Evolutionary conservation across 192 early-diverging fungal species (phyloP), one percentile per base, ranked within the genome.

Genomic region (Coemansia umbellata): DNA sequence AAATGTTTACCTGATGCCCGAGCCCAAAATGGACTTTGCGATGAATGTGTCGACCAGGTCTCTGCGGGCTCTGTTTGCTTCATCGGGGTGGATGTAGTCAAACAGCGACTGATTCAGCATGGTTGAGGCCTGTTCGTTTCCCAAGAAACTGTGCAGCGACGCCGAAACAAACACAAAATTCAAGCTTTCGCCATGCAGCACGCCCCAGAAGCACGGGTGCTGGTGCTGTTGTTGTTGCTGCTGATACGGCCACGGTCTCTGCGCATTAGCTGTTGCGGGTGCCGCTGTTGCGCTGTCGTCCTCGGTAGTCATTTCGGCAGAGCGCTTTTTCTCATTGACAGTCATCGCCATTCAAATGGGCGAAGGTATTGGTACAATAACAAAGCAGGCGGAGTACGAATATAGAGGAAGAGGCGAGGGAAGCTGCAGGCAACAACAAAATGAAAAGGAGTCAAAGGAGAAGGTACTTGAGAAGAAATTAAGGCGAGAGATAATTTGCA

Each of bases 61-160:
- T 30, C 53, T 53, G 37, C 78, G 71, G 22, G 78, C 78, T 32
- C 50, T 55, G 49, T 45, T 51, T 18, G 53, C 67, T 45, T 79
- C 78, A 1, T 79, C 78, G 2, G 78, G 78, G 40, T 79, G 78
- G 18, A 79, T 74, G 26, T 62, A 70, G 53, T 79, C 71, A 28
- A 74, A 74, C 26, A 79, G 60, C 50, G 78, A 74, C 51, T 55
- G 55, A 47, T 55, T 53, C 7, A 60, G 39, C 48, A 74, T 39
- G 6, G 55, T 37, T 2, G 62, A 21, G 13, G 67, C 43, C 18
- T 50, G 61, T 4, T 70, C 59, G 32, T 41, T 28, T 33, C 74
- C 63, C 40, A 77, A 43, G 37, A 66, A 70, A 31, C 14, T 35
- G 51, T 66, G 51, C 48, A 77, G 52, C 37, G 74, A 70, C 14